Evolutionary conservation across 805 yeast species (phyloP), one percentile per base, ranked within the genome.

Genomic region (Kurtzmaniella cleridarum): DNA sequence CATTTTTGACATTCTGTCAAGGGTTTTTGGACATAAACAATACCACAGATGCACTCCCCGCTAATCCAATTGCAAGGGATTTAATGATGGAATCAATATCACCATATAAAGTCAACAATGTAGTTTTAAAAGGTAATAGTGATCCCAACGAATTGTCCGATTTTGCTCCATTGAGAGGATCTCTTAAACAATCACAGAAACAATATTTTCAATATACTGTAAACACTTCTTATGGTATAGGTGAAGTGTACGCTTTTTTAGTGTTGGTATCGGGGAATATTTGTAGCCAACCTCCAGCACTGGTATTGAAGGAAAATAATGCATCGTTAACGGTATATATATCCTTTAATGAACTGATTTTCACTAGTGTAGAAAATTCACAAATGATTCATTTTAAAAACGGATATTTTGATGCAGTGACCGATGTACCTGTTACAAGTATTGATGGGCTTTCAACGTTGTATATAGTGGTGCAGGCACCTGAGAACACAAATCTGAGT

Each of bases 241-340:
- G 76, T 2, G 65, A 64, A 30, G 62, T 62, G 44, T 74, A 67
- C 48, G 71, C 76, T 47, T 59, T 65, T 38, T 57, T 75, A 53
- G 59, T 76, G 32, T 76, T 73, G 45, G 41, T 76, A 13, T 69
- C 77, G 12, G 81, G 78, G 2, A 74, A 75, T 39, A 61, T 76
- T 11, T 76, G 80, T 44, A 44, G 55, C 4, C 61, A 62, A 39
- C 69, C 73, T 1, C 36, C 26, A 7, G 51, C 57, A 40, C 35
- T 56, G 11, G 32, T 29, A 1, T 13, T 27, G n/a, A 13, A 11
- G 10, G 49, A 39, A n/a, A 48, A 54, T 39, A 51, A 54, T 23
- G 45, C 65, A 2, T 46, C 59, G 40, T 46, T 67, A 29, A 55
- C 62, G 9, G 69, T 67, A 13, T 66, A 66, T 49, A 62, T 57